Evolutionary conservation across 23 red algal species (phyloP).

Genomic region (Porphyridium purpureum): DNA sequence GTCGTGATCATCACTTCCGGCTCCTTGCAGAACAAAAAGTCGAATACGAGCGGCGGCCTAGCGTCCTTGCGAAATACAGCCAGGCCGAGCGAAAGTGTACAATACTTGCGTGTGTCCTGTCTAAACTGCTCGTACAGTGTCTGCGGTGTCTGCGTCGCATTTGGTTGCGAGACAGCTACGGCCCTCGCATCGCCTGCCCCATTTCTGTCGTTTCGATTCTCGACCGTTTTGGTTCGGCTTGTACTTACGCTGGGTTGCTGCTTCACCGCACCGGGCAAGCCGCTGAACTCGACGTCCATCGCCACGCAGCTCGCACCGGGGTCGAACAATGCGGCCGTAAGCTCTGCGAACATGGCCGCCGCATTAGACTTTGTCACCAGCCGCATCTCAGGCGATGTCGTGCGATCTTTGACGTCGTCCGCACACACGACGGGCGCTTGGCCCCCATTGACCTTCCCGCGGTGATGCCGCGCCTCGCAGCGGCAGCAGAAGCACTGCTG

Average conservation of each 20-base stretch:
- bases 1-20: slow-evolving; percentile 26
- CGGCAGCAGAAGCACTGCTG: no score
- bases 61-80: not conserved
- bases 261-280: not conserved
- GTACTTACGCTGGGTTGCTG: no score
- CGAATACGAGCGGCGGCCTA: slow-evolving; percentile 8
- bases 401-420: no score
- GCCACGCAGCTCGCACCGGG: not conserved
- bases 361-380: not conserved
- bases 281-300: not conserved
- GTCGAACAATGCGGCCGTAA: not conserved
- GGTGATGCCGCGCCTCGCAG: no score
- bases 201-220: no score
- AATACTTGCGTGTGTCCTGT: no score
- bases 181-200: not conserved
- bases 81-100: not conserved
- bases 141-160: no score
- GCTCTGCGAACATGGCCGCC: not conserved
- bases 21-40: slow-evolving; percentile 61
- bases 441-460: no score
- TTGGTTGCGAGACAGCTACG: no score
- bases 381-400: not conserved
- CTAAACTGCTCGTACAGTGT: no score
- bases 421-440: no score
- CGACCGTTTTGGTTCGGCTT: no score